phyloP scores from a whole-genome alignment of 2,329 filamentous ascomycete genomes.

The Gaeumannomyces sp. region DNA sequence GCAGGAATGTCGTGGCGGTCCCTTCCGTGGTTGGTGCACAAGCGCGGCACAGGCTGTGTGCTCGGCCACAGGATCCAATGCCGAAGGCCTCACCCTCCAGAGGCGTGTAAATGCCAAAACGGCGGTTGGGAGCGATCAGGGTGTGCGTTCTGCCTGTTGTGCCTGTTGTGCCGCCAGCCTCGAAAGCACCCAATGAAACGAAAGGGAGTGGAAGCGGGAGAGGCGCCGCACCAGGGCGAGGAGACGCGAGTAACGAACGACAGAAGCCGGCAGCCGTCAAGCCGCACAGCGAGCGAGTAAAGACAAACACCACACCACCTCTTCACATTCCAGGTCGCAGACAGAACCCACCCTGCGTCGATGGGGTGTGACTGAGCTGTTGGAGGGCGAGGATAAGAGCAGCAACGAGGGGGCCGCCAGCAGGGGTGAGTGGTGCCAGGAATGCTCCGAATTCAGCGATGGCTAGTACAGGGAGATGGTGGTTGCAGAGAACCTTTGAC shows the following conservation, averaged over 20 bases:
- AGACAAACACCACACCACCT: not conserved
- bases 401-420: not conserved
- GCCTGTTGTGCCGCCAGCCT: too few species aligned
- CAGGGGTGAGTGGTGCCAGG: not conserved
- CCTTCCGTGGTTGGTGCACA: not conserved
- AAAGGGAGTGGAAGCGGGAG: not conserved
- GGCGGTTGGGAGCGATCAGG: not conserved
- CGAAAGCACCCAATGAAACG: not conserved
- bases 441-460: not conserved
- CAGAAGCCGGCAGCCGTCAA: too few species aligned
- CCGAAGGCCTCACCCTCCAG: not conserved
- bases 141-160: not conserved
- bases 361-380: not conserved
- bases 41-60: not conserved
- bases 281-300: too few species aligned
- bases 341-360: not conserved
- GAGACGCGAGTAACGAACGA: not conserved
- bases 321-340: not conserved
- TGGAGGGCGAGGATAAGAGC: not conserved
- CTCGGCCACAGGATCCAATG: not conserved
- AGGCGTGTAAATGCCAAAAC: not conserved
- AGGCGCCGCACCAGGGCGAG: not conserved
- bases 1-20: not conserved
- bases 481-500: not conserved
- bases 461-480: not conserved